Percentiles rank a stretch among this genome's conserved stretches.
Evolutionary conservation across 2,329 filamentous ascomycete species (phyloP).

Genomic region (Scytalidium sp.): DNA sequence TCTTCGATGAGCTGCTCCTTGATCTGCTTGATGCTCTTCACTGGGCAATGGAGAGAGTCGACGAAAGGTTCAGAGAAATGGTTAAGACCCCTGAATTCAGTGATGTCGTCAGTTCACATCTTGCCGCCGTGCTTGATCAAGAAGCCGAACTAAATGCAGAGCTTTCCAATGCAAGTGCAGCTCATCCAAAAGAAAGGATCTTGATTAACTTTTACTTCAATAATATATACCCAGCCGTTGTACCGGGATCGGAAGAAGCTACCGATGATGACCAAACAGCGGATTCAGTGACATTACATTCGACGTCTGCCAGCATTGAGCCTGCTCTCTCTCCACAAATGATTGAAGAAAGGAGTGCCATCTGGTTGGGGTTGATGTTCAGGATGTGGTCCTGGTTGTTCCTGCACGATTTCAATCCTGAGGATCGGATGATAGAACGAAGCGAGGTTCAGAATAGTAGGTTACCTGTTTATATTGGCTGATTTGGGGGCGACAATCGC

Average conservation of each 20-base stretch:
- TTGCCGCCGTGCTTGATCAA: not conserved
- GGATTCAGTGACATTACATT: not conserved
- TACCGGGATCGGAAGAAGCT: not conserved
- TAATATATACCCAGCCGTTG: not conserved
- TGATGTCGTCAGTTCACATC: not conserved
- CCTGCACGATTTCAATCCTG: slow-evolving; percentile 9
- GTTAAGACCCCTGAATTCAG: not conserved
- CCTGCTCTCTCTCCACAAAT: slow-evolving; percentile 1
- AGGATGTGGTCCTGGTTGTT: slow-evolving; percentile 19
- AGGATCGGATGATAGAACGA: slow-evolving; percentile 9
- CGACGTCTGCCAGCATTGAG: not conserved
- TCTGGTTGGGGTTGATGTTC: slow-evolving; percentile 17
- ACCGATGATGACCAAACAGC: not conserved
- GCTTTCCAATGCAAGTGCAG: not conserved
- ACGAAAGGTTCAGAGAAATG: not conserved
- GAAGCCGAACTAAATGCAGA: not conserved
- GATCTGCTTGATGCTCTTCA: not conserved
- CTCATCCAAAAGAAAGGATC: not conserved
- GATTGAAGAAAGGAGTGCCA: slow-evolving; percentile 1
- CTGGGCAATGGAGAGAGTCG: not conserved
- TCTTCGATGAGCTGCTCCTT: not conserved
- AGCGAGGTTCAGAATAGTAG: slow-evolving; percentile 7
- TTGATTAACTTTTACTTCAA: slow-evolving; percentile 1
- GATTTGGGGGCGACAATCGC: slow-evolving; percentile 1
- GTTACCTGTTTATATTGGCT: slow-evolving; percentile 9